Evolutionary conservation across 148 eudicot species (phyloP), one percentile per base, ranked within the genome.

Genomic region (Simmondsia chinensis): DNA sequence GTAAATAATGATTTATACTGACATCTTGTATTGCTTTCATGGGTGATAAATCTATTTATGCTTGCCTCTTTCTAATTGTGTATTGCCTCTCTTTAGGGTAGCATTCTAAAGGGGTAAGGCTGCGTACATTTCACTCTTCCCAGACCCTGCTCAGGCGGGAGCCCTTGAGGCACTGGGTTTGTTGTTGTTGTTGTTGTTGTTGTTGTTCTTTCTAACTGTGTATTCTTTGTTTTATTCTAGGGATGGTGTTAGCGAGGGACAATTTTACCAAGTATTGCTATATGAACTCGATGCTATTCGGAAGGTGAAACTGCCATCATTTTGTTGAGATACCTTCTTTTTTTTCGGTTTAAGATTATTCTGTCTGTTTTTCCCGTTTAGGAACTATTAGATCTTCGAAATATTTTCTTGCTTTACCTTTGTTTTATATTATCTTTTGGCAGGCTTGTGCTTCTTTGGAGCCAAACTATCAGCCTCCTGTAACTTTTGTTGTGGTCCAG

Each of bases 231-330:
- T 11, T 51, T 18, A 13, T 32, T 19, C 7, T 15, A 82, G 93
- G 73, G 93, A 82, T 69, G 93, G 93, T 19, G 93, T 82, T 14
- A 82, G 93, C n/a, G 93, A 82, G 43, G 93, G 93, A 24, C 93
- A 82, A 52, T 82, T 82, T 60, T 78, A 77, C 49, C 93, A 82
- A 66, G 93, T 82, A 33, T 51, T 82, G 74, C 70, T 82, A 20
- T 63, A 69, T 49, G 93, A 82, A 46, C 79, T 82, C 30, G 93
- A 82, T 72, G 93, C 93, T 15, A 82, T 82, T 29, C 66, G 93
- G 1, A 78, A 66, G 93, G 93, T 82, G 23, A 31, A 18, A 16
- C 32, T n/a, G 7, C 32, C 25, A 19, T 42, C 2, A 21, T 34
- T 33, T n/a, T 49, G 6, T 18, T 26, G 9, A 2, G 33, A 4